Conservation (phyloP, 2,329 filamentous ascomycete genomes). For the Huntiella moniliformis region DNA sequence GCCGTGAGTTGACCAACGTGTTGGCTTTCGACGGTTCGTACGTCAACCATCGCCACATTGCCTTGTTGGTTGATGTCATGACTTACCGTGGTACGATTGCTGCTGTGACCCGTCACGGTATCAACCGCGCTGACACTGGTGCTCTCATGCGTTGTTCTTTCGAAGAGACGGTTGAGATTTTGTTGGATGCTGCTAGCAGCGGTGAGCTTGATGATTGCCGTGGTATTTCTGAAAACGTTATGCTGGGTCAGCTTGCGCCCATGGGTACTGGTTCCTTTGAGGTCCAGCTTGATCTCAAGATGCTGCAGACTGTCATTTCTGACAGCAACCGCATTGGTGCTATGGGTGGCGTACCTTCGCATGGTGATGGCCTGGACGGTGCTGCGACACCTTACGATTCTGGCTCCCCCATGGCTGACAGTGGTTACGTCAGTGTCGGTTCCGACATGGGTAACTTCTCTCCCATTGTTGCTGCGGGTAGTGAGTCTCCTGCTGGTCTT, state of each 20-base stretch:
- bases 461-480: slow-evolving; percentile 56
- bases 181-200: slow-evolving; percentile 83
- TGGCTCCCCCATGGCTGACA: slow-evolving; percentile 59
- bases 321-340: slow-evolving; percentile 76
- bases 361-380: slow-evolving; percentile 57
- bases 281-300: slow-evolving; percentile 77
- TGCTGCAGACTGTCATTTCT: slow-evolving; percentile 87
- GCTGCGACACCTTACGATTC: slow-evolving; percentile 90
- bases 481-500: slow-evolving; percentile 50
- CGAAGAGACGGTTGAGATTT: slow-evolving; percentile 96
- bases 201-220: slow-evolving; percentile 95
- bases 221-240: slow-evolving; percentile 96
- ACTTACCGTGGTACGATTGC: slow-evolving; percentile 86
- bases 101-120: slow-evolving; percentile 92
- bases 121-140: slow-evolving; percentile 94
- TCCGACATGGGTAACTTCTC: slow-evolving; percentile 51
- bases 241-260: slow-evolving; percentile 90
- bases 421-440: slow-evolving; percentile 43
- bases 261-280: slow-evolving; percentile 96
- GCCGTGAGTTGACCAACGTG: slow-evolving; percentile 78
- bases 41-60: slow-evolving; percentile 95
- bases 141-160: slow-evolving; percentile 99
- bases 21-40: slow-evolving; percentile 98
- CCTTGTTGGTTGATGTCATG: slow-evolving; percentile 92
- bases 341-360: slow-evolving; percentile 60